Base-by-base conservation (phyloP, 2,329 filamentous ascomycete species). In the Didymella pinodella region DNA sequence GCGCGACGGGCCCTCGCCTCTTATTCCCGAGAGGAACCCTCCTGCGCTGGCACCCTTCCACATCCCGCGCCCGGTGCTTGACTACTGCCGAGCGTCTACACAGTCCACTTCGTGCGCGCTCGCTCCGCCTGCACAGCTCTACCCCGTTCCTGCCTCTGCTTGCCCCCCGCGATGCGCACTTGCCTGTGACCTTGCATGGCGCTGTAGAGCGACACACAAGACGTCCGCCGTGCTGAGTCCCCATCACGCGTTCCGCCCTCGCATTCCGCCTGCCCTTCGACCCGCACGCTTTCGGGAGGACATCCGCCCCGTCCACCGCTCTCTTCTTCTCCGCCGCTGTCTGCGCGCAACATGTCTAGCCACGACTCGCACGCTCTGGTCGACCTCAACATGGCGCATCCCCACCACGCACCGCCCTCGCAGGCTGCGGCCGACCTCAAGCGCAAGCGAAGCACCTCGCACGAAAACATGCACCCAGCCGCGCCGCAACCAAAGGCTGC, bases 401-500 rank as follows among this genome's bases (percentile, higher is more conserved):
- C 62, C 25, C 66, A 68, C 60, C 69, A 71, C 54, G 66, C 61
- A 44, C 62, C 62, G 47, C 40, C 43, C 20, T 51, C 65, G 22
- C 36, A 40, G 36, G 2, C 36, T 20, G 65, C 65, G 26, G 59
- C 65, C 64, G 70, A 79, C 52, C 73, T 78, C 61, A 83, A 83
- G 76, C 79, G 81, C 65, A 83, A 83, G 67, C 74, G 81, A 50
- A 81, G 79, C 64, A 76, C 75, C 16, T 77, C 76, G 65, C 68
- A 77, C 62, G 75, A 78, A 28, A 64, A 66, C 34, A 53, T 73
- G 50, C 73, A 74, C 65, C 62, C 70, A 56, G 66, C 71, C 52
- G 61, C 74, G 56, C 77, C 77, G 36, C 67, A 77, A 14, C 75
- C 82, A 67, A 88, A 86, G 74, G 73, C 80, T 54, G 80, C 79